These are phyloP conservation scores for Crithidia brevicula DNA, from an alignment of 208 protist species.

Conservation along the genomic window DNA sequence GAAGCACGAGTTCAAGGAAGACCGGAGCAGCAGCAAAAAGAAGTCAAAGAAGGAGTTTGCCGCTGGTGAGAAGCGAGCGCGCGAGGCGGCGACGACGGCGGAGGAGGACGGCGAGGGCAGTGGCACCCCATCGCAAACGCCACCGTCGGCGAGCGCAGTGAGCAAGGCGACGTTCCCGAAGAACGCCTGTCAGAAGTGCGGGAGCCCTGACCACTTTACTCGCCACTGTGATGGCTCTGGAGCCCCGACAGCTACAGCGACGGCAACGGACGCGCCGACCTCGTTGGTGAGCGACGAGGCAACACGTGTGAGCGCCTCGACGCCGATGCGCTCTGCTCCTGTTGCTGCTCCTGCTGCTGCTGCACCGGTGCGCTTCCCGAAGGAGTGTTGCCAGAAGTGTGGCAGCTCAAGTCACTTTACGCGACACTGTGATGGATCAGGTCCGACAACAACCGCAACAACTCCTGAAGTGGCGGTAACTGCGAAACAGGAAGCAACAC, in stretches of 20 bases:
- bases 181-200: conserved; percentile 52
- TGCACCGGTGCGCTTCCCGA: conserved; percentile 24
- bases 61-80: too few relatives aligned
- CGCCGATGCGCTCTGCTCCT: neutral
- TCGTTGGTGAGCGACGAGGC: neutral
- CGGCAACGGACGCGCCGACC: neutral
- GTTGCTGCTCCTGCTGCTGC: neutral
- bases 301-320: neutral
- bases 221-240: conserved; percentile 46
- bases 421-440: conserved; percentile 37
- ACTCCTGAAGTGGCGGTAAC: neutral
- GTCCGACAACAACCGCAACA: neutral
- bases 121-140: too few relatives aligned
- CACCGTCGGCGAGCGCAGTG: neutral
- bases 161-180: conserved; percentile 28
- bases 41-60: neutral
- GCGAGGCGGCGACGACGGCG: neutral
- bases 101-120: neutral
- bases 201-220: conserved; percentile 49
- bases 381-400: conserved; percentile 45
- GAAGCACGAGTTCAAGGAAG: conserved; percentile 24
- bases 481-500: too few relatives aligned
- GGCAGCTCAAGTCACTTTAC: conserved; percentile 42
- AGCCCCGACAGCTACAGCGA: neutral
- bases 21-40: conserved; percentile 22